These are phyloP conservation scores for Hippophae gyantsensis DNA, from an alignment of 306 rosid species.

Conservation along the genomic window DNA sequence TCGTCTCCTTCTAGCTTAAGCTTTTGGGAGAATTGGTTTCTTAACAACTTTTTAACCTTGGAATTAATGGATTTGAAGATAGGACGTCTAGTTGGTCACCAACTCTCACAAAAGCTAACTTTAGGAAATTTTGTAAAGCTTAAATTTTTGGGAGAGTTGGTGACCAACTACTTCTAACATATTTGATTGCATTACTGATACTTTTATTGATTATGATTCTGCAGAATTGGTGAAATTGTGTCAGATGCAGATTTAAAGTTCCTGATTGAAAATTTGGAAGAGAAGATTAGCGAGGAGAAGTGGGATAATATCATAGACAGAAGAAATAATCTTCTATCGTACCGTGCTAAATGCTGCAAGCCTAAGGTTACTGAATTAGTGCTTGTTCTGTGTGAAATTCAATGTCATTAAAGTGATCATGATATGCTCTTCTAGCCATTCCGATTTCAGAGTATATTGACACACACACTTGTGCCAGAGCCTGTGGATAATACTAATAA, in stretches of 20 bases:
- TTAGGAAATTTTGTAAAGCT: not conserved
- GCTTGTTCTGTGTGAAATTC: not conserved
- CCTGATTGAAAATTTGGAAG: conserved; percentile 54
- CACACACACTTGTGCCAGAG: not conserved
- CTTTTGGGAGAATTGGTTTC: no score
- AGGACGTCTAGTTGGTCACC: no score
- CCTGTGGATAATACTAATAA: no score
- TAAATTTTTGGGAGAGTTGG: not conserved
- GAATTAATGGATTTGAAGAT: no score
- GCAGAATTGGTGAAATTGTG: conserved; percentile 54
- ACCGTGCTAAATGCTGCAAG: conserved; percentile 73
- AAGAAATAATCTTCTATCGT: conserved; percentile 43
- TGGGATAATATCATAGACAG: conserved; percentile 77
- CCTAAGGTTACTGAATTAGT: conserved; percentile 52
- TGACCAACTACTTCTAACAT: not conserved
- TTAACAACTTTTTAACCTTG: no score
- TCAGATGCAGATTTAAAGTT: conserved; percentile 63
- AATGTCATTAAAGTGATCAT: conserved; percentile 2
- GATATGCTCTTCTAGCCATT: not conserved
- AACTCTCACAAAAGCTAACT: no score
- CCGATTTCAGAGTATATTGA: not conserved
- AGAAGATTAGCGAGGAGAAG: conserved; percentile 34
- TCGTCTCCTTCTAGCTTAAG: no score
- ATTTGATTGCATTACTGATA: conserved; percentile 16
- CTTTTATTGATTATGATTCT: conserved; percentile 20